Base-by-base conservation (phyloP, 306 rosid genomes). In the Citrullus amarus region DNA sequence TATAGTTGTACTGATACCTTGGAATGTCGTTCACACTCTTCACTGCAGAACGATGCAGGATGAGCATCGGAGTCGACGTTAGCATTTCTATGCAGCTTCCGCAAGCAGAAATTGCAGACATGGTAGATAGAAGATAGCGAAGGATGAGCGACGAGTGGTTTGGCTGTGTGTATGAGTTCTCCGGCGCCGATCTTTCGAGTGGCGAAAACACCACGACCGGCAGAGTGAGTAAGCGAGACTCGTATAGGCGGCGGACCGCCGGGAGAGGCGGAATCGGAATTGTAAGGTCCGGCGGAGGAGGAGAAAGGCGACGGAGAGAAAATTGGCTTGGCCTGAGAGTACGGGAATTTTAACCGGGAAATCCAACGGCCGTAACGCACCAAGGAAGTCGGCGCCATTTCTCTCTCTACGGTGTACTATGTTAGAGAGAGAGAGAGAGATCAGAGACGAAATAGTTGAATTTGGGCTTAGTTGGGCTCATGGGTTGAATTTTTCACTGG, bases 181-280 rank as follows among this genome's bases (percentile, higher is more conserved):
- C 95, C 97, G 50, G 90, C 62, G 36, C 76, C 86, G 80, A 94
- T 94, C 69, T 80, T 80, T 79, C 95, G 92, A 18, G 91, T 89
- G 46, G 96, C 92, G 80, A 94, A 92, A 32, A 92, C 92, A 12
- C 93, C 97, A 14, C 98, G 91, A 36, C 98, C 96, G 13, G 88
- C 87, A 0, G 92, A 83, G 73, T 83, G 88, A 17, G 98, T 92
- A 73, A 88, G 82, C 6, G 77, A 86, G 44, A 92, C 98, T 59
- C 84, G 92, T 76, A 92, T 88, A 6, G 97, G 98, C 38, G 93
- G 98, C 44, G 91, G 90, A 30, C 41, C 86, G 77, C 41, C 84
- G 74, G 81, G 75, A 79, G 79, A 83, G 58, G 20, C 78, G 30
- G 88, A 57, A 60, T 34, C 32, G 25, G 79, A 81, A 58, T 61